Percentiles rank a stretch among this genome's conserved stretches.
phyloP scores from a whole-genome alignment of 2,329 filamentous ascomycete species.

The Aureobasidium sp. region DNA sequence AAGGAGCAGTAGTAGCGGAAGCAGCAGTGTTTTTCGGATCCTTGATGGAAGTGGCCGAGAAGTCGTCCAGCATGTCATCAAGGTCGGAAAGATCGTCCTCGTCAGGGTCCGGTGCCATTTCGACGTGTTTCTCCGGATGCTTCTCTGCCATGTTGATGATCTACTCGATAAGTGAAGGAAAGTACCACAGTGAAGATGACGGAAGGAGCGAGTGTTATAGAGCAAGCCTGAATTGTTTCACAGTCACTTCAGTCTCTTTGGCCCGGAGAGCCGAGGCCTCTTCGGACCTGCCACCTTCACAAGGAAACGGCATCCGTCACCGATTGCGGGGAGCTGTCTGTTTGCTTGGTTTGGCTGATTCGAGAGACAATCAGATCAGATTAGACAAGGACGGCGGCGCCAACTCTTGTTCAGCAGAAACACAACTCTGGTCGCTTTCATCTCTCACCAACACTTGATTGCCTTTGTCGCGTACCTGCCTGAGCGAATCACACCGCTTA shows the following conservation, averaged over 20 bases:
- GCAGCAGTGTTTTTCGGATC: conserved; percentile 33
- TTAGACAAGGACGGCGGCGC: background rate
- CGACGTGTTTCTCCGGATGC: conserved; percentile 15
- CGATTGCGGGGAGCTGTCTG: background rate
- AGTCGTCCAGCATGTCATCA: conserved; percentile 86
- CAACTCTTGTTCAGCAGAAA: background rate
- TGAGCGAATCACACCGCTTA: background rate
- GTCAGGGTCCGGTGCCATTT: conserved; percentile 65
- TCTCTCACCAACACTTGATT: background rate
- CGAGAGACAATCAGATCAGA: background rate
- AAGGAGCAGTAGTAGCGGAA: background rate
- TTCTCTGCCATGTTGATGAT: conserved; percentile 22
- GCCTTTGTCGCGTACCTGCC: background rate
- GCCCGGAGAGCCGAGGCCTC: background rate
- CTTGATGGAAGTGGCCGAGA: conserved; percentile 58
- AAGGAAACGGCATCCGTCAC: background rate
- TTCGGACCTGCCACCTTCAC: background rate
- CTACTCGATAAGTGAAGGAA: background rate
- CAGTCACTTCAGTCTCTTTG: background rate
- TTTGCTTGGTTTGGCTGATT: background rate
- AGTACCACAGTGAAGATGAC: background rate
- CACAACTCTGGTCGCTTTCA: background rate
- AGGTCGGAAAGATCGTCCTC: conserved; percentile 89
- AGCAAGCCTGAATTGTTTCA: background rate
- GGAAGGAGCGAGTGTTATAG: background rate